A percentile compares a stretch with the other conserved stretches of the same genome.
Evolutionary conservation across 2,329 filamentous ascomycete genomes (phyloP).

Genomic region (Aspergillus sp.): DNA sequence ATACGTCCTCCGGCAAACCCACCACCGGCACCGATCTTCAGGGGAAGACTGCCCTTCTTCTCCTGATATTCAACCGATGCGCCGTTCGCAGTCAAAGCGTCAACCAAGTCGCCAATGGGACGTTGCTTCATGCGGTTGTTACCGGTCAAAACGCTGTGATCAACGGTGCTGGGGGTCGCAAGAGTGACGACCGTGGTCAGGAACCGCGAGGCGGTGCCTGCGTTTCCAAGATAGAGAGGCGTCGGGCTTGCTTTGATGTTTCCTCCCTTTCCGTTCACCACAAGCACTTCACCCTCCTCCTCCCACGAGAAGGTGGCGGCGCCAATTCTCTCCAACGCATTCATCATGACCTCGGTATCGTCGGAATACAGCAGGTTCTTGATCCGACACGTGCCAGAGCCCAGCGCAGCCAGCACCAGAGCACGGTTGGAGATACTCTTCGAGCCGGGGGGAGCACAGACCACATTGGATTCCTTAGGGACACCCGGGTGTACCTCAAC

Average conservation of each 20-base stretch:
- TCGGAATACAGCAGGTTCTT: conserved; percentile 94
- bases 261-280: conserved; percentile 89
- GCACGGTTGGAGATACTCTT: conserved; percentile 98
- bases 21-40: conserved; percentile 76
- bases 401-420: conserved; percentile 87
- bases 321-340: conserved; percentile 78
- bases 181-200: conserved; percentile 87
- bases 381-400: conserved; percentile 80
- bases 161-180: conserved; percentile 63
- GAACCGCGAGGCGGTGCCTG: conserved; percentile 93
- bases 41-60: conserved; percentile 76
- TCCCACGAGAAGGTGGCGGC: conserved; percentile 93
- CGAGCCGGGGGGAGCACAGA: conserved; percentile 86
- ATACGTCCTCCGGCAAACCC: conserved; percentile 86
- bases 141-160: conserved; percentile 79
- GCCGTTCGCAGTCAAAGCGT: conserved; percentile 83
- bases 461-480: conserved; percentile 62
- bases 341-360: conserved; percentile 95
- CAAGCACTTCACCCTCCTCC: conserved; percentile 85
- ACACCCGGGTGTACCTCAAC: conserved; percentile 73
- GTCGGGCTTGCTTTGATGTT: conserved; percentile 71
- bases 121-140: conserved; percentile 96
- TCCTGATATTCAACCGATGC: conserved; percentile 85
- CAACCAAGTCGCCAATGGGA: conserved; percentile 89
- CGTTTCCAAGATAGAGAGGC: conserved; percentile 90